Percentiles rank a stretch among this genome's conserved stretches.
These are phyloP conservation scores for Eudorina sp. DNA, from an alignment of 139 green algal genomes.

Conservation along the genomic window DNA sequence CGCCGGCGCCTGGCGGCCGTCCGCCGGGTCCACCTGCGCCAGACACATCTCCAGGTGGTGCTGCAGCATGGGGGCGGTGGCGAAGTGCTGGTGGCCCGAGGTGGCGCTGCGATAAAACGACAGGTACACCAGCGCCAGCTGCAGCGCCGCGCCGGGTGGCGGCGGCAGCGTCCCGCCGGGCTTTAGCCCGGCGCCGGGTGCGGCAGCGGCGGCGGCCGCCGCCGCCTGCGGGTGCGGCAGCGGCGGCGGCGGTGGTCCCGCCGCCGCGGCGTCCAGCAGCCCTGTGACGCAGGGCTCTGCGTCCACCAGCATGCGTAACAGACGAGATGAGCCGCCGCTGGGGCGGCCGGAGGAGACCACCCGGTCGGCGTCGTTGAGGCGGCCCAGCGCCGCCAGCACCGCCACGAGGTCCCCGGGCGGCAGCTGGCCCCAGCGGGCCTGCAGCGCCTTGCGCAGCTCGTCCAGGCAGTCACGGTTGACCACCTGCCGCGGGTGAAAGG, in stretches of 20 bases:
- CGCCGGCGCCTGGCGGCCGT: background rate
- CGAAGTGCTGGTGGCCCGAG: background rate
- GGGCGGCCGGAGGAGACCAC: background rate
- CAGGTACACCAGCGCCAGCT: constrained; percentile 13
- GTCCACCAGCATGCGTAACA: constrained; percentile 20
- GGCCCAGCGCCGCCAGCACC: background rate
- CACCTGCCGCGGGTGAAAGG: background rate
- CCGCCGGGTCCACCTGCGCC: background rate
- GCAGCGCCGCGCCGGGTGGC: background rate
- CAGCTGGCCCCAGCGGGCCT: background rate
- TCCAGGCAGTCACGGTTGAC: constrained; percentile 4
- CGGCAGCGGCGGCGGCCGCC: background rate
- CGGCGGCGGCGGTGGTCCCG: no score
- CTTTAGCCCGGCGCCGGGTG: no score
- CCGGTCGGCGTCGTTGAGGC: constrained; percentile 25
- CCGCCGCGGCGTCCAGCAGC: background rate
- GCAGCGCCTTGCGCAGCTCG: constrained; percentile 4
- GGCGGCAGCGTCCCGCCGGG: no score
- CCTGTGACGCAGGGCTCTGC: background rate
- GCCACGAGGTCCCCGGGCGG: background rate
- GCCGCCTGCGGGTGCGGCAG: background rate
- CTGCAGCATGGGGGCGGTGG: constrained; percentile 48
- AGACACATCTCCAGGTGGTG: constrained; percentile 71
- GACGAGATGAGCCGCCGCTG: background rate
- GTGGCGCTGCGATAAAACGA: background rate